A percentile compares a stretch with the other conserved stretches of the same genome.
These are phyloP conservation scores for Coriaria nepalensis DNA, from an alignment of 306 rosid species.

Conservation along the genomic window DNA sequence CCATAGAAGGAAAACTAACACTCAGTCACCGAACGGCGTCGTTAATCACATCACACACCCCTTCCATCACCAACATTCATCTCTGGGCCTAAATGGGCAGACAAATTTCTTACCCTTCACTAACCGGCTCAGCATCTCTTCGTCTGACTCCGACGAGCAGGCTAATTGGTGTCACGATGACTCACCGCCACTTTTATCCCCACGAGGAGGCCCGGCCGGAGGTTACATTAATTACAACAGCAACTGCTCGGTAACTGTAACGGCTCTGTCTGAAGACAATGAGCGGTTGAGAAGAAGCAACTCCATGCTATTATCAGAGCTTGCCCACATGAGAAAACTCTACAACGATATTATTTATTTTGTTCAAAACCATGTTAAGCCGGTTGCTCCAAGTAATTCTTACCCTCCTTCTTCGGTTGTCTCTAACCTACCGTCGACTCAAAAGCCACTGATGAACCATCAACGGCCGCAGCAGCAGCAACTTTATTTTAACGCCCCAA, in stretches of 20 bases:
- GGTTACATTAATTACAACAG: background rate
- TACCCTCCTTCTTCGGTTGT: constrained; percentile 46
- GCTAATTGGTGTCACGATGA: constrained; percentile 48
- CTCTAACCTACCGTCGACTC: constrained; percentile 6
- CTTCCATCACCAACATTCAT: constrained; percentile 26
- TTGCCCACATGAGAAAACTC: constrained; percentile 88
- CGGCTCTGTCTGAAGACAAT: constrained; percentile 82
- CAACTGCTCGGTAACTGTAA: constrained; percentile 23
- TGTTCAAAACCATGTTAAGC: constrained; percentile 92
- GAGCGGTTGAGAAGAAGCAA: constrained; percentile 81
- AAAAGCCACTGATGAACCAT: constrained; percentile 41
- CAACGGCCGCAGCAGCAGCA: constrained; percentile 18
- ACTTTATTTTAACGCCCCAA: constrained; percentile 17
- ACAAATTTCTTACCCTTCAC: constrained; percentile 50
- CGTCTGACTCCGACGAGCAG: constrained; percentile 72
- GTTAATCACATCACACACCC: constrained; percentile 12
- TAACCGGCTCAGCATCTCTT: constrained; percentile 47
- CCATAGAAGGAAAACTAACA: constrained; percentile 66
- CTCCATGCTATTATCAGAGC: constrained; percentile 71
- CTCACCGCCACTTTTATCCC: constrained; percentile 35
- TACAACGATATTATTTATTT: constrained; percentile 88
- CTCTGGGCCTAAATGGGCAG: constrained; percentile 28
- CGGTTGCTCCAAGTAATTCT: constrained; percentile 83
- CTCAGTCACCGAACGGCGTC: constrained; percentile 47
- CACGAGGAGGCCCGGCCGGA: background rate